Evolutionary conservation across 2,329 filamentous ascomycete species (phyloP), one percentile per base, ranked within the genome.

Genomic region (Macroventuria anomochaeta): DNA sequence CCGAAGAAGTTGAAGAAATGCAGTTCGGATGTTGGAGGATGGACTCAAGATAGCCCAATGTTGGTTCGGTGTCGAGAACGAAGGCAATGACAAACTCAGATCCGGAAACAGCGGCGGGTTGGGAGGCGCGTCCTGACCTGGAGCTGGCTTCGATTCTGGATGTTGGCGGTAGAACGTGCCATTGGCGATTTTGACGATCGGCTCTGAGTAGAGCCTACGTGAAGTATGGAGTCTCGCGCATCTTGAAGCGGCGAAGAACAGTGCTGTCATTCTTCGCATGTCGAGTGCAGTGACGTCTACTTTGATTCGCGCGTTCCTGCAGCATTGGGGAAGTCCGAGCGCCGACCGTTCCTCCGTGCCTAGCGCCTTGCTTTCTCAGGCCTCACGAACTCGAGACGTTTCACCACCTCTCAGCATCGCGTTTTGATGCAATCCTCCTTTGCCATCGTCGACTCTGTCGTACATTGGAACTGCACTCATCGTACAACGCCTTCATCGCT

Each of bases 41-140:
- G 91, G 86, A 0, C 91, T 92, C 21, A 97, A 81, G 32, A 99
- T 80, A 32, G 90, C 89, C 93, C 93, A 97, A 71, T 91, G 85
- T 62, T 89, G 83, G 21, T 64, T 65, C 39, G 67, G 70, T 0
- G 75, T 62, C 5, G 81, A 70, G 32, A 78, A 74, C 5, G 87
- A 86, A 0, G 88, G 84, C 0, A 97, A 77, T 32, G 83, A 81
- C 69, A 97, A 90, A 49, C 75, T 85, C 62, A 97, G 72, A 47
- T 86, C 79, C 3, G 83, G 80, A 70, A 96, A 96, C 3, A 97
- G 78, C 5, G 90, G 80, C 18, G 86, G 87, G 69, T 95, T 93
- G 15, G 80, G 76, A 55, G 80, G 67, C 23, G 69, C 61, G 49
- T 77, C 65, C 38, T 73, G 58, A 3, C 82, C 75, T 42, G 77